These are phyloP conservation scores for Puccinia horiana DNA, from an alignment of 1,284 basidiomycete species.

Conservation along the genomic window DNA sequence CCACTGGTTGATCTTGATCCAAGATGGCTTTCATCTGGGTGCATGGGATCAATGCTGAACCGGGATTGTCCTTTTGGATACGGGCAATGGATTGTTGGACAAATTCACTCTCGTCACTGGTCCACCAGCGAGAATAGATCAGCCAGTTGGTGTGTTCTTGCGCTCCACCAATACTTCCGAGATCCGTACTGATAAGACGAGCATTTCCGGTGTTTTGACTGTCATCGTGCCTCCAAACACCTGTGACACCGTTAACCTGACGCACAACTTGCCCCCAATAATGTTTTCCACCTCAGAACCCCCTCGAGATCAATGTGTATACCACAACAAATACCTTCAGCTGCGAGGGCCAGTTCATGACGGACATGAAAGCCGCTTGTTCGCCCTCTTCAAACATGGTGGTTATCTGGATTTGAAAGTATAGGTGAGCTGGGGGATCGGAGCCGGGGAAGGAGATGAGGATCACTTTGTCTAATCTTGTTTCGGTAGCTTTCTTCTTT, in stretches of 20 bases:
- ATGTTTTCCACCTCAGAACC: neutral
- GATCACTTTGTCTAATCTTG: neutral
- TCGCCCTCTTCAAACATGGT: neutral
- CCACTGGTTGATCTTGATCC: too few species aligned
- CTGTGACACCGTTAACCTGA: too few species aligned
- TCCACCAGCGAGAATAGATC: neutral
- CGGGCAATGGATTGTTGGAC: too few species aligned
- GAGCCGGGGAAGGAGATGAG: neutral
- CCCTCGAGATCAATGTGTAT: neutral
- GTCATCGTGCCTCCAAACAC: conserved; percentile 15
- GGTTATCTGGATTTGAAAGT: neutral
- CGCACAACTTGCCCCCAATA: conserved; percentile 7
- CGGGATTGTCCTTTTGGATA: too few species aligned
- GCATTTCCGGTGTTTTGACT: neutral
- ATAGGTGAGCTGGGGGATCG: neutral
- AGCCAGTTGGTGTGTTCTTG: neutral
- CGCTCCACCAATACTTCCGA: conserved; percentile 3
- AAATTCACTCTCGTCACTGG: neutral
- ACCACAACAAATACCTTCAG: neutral
- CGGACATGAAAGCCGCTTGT: neutral
- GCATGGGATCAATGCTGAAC: too few species aligned
- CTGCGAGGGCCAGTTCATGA: neutral
- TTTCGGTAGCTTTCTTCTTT: neutral
- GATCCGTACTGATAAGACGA: neutral
- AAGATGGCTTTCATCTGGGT: too few species aligned